phyloP scores from a whole-genome alignment of 208 protist species.

The Sergeia podlipaevii region DNA sequence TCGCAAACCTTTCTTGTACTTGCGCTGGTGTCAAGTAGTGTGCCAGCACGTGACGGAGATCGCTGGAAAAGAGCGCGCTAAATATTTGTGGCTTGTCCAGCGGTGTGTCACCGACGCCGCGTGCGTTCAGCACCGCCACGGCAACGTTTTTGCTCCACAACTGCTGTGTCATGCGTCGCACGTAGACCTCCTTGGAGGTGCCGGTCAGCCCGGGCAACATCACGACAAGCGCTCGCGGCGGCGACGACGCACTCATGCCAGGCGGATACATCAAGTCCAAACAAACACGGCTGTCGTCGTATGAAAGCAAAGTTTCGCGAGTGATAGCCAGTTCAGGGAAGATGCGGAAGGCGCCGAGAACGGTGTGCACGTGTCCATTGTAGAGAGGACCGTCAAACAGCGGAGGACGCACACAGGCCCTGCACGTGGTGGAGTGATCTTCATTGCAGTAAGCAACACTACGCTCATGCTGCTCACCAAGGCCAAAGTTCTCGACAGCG shows the following conservation, averaged over 20 bases:
- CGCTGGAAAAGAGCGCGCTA: conserved; percentile 47
- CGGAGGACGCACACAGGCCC: conserved; percentile 1
- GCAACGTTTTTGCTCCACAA: conserved; percentile 18
- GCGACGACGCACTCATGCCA: neutral
- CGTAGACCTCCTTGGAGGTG: conserved; percentile 42
- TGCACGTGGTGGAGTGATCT: neutral
- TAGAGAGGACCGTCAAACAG: conserved; percentile 53
- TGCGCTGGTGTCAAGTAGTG: conserved; percentile 19
- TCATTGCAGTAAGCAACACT: neutral
- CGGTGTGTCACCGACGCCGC: conserved; percentile 51
- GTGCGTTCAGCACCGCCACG: conserved; percentile 51
- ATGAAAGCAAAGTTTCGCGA: conserved; percentile 31
- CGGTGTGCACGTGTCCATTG: conserved; percentile 50
- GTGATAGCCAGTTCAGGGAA: conserved; percentile 8
- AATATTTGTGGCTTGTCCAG: conserved; percentile 54
- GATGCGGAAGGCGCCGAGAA: conserved; percentile 38
- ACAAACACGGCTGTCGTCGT: conserved; percentile 56
- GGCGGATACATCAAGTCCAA: conserved; percentile 47
- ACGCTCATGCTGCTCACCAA: neutral
- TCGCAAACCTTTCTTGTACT: conserved; percentile 5
- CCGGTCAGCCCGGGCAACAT: conserved; percentile 59
- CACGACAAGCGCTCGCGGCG: conserved; percentile 33
- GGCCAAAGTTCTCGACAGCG: conserved; percentile 9
- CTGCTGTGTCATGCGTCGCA: conserved; percentile 36
- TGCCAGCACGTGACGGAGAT: conserved; percentile 48